A percentile compares a stretch with the other conserved stretches of the same genome.
phyloP scores from a whole-genome alignment of 116 monocot species.

The Zostera marina region DNA sequence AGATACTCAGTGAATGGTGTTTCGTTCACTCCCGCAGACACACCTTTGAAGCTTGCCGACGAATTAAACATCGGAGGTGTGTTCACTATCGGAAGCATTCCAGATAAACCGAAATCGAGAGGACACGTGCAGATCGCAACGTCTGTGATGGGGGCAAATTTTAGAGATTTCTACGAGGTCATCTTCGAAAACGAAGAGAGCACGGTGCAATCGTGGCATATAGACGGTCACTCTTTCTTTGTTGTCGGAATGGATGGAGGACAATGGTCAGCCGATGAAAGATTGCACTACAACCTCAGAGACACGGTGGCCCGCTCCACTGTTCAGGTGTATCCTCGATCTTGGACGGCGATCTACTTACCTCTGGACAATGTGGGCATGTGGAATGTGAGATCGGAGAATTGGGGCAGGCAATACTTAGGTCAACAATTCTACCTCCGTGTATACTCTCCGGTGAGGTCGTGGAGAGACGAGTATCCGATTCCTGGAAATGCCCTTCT shows the following conservation, averaged over 20 bases:
- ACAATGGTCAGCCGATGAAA: slow-evolving; percentile 50
- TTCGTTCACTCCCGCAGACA: slow-evolving; percentile 58
- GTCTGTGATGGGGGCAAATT: slow-evolving; percentile 63
- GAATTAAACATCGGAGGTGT: slow-evolving; percentile 63
- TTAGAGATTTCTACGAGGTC: slow-evolving; percentile 75
- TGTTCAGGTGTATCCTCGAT: slow-evolving; percentile 31
- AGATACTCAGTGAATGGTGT: slow-evolving; percentile 79
- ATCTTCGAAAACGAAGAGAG: slow-evolving; percentile 75
- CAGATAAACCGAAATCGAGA: slow-evolving; percentile 49
- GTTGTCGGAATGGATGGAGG: slow-evolving; percentile 93
- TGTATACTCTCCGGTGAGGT: too few species aligned
- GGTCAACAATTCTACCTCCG: too few species aligned
- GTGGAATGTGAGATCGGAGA: too few species aligned
- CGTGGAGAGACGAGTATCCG: too few species aligned
- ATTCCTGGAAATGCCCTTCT: too few species aligned
- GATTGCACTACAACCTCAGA: slow-evolving; percentile 52
- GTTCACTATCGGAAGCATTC: slow-evolving; percentile 49
- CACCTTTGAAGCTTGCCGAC: slow-evolving; percentile 74
- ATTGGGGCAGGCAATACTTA: too few species aligned
- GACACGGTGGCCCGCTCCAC: slow-evolving; percentile 64
- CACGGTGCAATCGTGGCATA: slow-evolving; percentile 70
- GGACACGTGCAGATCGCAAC: slow-evolving; percentile 56
- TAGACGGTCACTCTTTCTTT: slow-evolving; percentile 86
- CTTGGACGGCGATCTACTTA: too few species aligned
- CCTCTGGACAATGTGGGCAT: too few species aligned